Conservation (phyloP, 352 stramenopile species). For the Poterioochromonas sp. region DNA sequence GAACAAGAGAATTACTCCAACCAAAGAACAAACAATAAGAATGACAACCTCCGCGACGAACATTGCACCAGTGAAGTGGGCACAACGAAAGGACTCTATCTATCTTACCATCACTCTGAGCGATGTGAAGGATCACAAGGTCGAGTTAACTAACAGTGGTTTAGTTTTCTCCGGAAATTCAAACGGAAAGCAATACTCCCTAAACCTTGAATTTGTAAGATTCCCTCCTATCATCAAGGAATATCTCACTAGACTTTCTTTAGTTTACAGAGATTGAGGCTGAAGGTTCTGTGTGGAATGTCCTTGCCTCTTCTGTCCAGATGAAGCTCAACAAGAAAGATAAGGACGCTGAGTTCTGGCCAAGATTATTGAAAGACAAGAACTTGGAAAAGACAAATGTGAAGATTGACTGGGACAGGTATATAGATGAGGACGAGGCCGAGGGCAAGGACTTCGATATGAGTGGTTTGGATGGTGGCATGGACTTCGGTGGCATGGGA, state of each 20-base stretch:
- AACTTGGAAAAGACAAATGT: constrained; percentile 78
- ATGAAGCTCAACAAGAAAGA: constrained; percentile 86
- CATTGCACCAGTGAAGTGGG: constrained; percentile 79
- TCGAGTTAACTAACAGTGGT: constrained; percentile 71
- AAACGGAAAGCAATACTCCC: constrained; percentile 37
- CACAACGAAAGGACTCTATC: constrained; percentile 78
- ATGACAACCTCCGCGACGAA: not conserved
- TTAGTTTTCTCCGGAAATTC: constrained; percentile 66
- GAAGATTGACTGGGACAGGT: constrained; percentile 81
- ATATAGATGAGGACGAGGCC: constrained; percentile 82
- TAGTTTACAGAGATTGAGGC: constrained; percentile 78
- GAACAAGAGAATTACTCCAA: too few relatives aligned
- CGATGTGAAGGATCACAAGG: constrained; percentile 82
- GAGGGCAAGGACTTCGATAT: constrained; percentile 79
- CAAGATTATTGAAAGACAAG: constrained; percentile 79
- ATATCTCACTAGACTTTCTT: not conserved
- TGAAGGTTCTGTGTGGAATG: constrained; percentile 76
- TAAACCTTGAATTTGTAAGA: constrained; percentile 42
- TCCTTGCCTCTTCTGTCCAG: constrained; percentile 74
- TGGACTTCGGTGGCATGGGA: constrained; percentile 47
- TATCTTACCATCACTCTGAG: constrained; percentile 82
- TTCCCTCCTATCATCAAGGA: too few relatives aligned
- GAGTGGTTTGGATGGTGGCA: constrained; percentile 71
- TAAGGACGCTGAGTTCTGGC: constrained; percentile 77
- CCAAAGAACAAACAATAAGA: too few relatives aligned